Base-by-base conservation (phyloP, 768 basidiomycete species). In the Hirschioporus abietinus region DNA sequence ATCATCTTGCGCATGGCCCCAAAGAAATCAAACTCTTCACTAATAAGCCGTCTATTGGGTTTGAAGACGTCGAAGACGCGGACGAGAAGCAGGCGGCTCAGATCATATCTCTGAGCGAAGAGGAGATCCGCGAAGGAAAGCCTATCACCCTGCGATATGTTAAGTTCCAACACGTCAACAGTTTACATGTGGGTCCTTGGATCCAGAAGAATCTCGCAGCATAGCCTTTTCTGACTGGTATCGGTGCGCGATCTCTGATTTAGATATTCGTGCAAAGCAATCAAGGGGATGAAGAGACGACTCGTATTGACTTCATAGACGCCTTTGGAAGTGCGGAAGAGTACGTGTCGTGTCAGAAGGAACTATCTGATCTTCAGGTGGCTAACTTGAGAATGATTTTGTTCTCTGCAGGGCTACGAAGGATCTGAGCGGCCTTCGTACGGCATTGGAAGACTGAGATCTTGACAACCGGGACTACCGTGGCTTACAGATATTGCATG, bases 191-290 rank as follows among this genome's bases (percentile, higher is more conserved):
- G 69, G 70, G 86, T 77, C 66, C 12, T n/a, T 36, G 24, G 68
- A 10, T 66, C 42, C 18, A 3, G 42, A 5, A 12, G 12, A 57
- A 2, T 26, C 27, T n/a, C n/a, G n/a, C n/a, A n/a, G n/a, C n/a
- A 10, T 26, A 9, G 20, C 59, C 20, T 12, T n/a, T 27, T 7
- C 27, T 7, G 0, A 10, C 17, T 35, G n/a, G n/a, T n/a, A 58
- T 68, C 24, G 18, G 5, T 42, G 30, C 9, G 10, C 35, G 7
- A 9, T 63, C 18, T 35, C 35, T 6, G 27, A 26, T 36, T 15
- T 67, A 91, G 89, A 83, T 92, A 57, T 92, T 92, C 71, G 84
- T 92, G 57, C 80, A 77, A 36, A 85, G 85, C 7, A 91, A 91
- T 69, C 87, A 90, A 66, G 88, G 83, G 0, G 84, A 71, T 36